Evolutionary conservation across 768 basidiomycete genomes (phyloP).

Genomic region (Suillus subaureus): DNA sequence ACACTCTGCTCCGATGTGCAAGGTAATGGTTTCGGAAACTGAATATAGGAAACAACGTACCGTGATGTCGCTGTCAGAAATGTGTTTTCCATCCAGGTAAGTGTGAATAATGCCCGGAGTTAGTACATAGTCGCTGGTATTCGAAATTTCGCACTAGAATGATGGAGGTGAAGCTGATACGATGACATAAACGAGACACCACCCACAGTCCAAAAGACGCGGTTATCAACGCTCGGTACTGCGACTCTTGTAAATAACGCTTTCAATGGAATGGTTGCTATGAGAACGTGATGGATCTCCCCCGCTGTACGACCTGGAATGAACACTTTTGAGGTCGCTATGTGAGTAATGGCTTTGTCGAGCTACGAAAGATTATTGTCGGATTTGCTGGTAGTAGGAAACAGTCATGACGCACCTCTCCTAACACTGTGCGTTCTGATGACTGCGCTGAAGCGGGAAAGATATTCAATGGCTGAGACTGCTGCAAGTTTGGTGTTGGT

Average conservation of each 20-base stretch:
- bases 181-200: not conserved
- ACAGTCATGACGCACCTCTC: not conserved
- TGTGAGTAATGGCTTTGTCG: constrained; percentile 19
- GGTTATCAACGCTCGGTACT: constrained; percentile 20
- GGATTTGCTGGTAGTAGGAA: too few species aligned
- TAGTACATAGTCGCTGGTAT: constrained; percentile 27
- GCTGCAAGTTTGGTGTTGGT: not conserved
- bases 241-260: constrained; percentile 26
- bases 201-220: constrained; percentile 25
- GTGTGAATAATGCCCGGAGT: constrained; percentile 30
- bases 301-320: constrained; percentile 15
- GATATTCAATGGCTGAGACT: not conserved
- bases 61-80: constrained; percentile 27
- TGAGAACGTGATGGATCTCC: constrained; percentile 19
- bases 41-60: constrained; percentile 16
- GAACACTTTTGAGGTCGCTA: constrained; percentile 14
- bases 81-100: constrained; percentile 29
- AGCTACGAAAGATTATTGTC: not conserved
- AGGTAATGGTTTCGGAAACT: not conserved
- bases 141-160: constrained; percentile 27
- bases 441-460: not conserved
- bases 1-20: constrained; percentile 10
- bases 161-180: too few species aligned
- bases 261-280: constrained; percentile 24
- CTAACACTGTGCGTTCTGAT: not conserved